A percentile compares a stretch with the other conserved stretches of the same genome.
Evolutionary conservation across 1,139 yeast species (phyloP).

Genomic region (Candida smagusa): DNA sequence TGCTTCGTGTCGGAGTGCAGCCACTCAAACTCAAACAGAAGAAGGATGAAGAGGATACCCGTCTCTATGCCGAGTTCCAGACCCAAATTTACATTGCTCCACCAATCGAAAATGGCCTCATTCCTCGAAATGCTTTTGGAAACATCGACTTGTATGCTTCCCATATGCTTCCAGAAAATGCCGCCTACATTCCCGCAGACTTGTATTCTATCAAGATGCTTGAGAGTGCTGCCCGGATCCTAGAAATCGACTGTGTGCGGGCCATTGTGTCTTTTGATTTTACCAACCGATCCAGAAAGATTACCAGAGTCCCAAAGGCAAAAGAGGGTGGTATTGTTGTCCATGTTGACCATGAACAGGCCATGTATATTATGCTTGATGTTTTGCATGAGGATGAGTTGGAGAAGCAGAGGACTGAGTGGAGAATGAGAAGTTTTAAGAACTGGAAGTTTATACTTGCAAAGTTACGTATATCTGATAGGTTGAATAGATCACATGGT

Average conservation of each 20-base stretch:
- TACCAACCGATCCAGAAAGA: constrained; percentile 10
- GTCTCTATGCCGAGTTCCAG: constrained; percentile 74
- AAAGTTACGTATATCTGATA: constrained; percentile 66
- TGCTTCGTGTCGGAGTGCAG: constrained; percentile 65
- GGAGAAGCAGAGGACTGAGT: constrained; percentile 43
- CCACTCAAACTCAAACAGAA: constrained; percentile 49
- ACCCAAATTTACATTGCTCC: constrained; percentile 72
- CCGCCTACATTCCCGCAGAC: constrained; percentile 46
- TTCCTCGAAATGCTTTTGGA: constrained; percentile 75
- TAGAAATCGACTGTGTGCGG: constrained; percentile 77
- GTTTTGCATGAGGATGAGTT: constrained; percentile 55
- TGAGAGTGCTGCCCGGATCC: constrained; percentile 64
- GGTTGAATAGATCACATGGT: constrained; percentile 70
- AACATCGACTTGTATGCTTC: constrained; percentile 77
- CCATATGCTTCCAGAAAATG: constrained; percentile 82
- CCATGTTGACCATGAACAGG: constrained; percentile 61
- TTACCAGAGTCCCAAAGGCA: constrained; percentile 54
- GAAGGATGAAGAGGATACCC: constrained; percentile 42
- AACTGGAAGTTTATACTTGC: constrained; percentile 74
- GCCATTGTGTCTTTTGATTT: constrained; percentile 90
- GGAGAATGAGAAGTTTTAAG: constrained; percentile 52
- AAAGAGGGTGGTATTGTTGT: constrained; percentile 76
- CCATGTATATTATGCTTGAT: constrained; percentile 55
- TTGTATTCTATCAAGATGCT: constrained; percentile 44
- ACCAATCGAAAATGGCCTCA: constrained; percentile 57